These are phyloP conservation scores for Globisporangium iwayamae DNA, from an alignment of 352 stramenopile genomes.

Conservation along the genomic window DNA sequence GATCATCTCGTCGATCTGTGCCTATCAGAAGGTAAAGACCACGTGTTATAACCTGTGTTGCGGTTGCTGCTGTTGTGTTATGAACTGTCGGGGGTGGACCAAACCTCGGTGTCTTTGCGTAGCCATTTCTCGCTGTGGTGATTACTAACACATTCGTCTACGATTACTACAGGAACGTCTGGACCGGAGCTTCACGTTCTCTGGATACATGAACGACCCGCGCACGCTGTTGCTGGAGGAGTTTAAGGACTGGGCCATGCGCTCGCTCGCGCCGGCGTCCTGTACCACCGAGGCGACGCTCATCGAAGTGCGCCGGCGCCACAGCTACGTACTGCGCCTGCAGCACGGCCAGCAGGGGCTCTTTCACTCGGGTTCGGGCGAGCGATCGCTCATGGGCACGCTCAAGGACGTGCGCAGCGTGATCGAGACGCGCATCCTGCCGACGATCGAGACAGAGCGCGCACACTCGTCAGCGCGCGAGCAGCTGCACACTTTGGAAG, in stretches of 20 bases:
- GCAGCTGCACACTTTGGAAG: constrained; percentile 76
- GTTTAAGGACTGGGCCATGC: constrained; percentile 86
- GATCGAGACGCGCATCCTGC: constrained; percentile 71
- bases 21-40: constrained; percentile 57
- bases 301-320: constrained; percentile 67
- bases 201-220: constrained; percentile 81
- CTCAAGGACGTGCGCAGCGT: constrained; percentile 82
- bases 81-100: neutral
- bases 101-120: too few species aligned
- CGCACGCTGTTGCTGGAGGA: constrained; percentile 80
- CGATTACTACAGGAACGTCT: constrained; percentile 47
- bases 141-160: neutral
- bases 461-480: constrained; percentile 79
- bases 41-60: neutral
- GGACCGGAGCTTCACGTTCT: constrained; percentile 69
- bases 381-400: constrained; percentile 73
- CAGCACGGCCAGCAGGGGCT: constrained; percentile 81
- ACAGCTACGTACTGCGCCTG: constrained; percentile 72
- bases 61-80: neutral
- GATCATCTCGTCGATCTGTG: constrained; percentile 85
- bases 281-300: constrained; percentile 79
- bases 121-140: neutral
- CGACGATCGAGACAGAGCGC: constrained; percentile 77
- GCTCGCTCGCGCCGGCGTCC: constrained; percentile 61
- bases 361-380: constrained; percentile 71